phyloP scores from a whole-genome alignment of 441 rosid genomes.

The Croton laevigatus region DNA sequence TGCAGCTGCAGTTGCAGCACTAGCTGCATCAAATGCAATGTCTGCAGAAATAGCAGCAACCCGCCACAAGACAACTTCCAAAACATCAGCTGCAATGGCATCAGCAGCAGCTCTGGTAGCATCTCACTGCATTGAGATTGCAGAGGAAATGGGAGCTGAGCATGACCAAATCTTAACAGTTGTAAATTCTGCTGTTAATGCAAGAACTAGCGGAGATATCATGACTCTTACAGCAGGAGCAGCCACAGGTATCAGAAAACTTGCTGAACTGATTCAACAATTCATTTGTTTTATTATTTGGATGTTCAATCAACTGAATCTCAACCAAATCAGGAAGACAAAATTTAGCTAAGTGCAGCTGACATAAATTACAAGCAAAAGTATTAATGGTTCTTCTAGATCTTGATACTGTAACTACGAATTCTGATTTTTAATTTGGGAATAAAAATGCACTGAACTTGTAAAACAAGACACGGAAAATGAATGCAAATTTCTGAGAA shows the following conservation, averaged over 20 bases:
- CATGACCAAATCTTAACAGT: conserved; percentile 65
- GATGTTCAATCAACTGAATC: neutral
- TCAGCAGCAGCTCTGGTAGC: conserved; percentile 91
- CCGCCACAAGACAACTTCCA: conserved; percentile 33
- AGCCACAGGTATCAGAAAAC: conserved; percentile 70
- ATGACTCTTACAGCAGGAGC: conserved; percentile 95
- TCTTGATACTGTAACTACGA: neutral
- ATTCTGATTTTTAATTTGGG: neutral
- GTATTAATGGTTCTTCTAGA: neutral
- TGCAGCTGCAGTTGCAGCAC: conserved; percentile 84
- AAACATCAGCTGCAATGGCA: conserved; percentile 57
- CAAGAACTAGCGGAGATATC: conserved; percentile 79
- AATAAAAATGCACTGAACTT: neutral
- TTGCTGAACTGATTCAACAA: conserved; percentile 16
- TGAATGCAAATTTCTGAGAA: conserved; percentile 8
- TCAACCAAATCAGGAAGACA: neutral
- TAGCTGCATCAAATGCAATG: conserved; percentile 57
- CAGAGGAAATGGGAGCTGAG: conserved; percentile 89
- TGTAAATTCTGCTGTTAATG: conserved; percentile 77
- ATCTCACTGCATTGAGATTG: conserved; percentile 87
- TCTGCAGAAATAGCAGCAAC: conserved; percentile 33
- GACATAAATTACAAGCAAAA: neutral
- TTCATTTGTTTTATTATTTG: neutral
- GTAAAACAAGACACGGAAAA: neutral
- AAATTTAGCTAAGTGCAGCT: neutral